phyloP scores from a whole-genome alignment of 345 rosid species.

The Brassica rapa region DNA sequence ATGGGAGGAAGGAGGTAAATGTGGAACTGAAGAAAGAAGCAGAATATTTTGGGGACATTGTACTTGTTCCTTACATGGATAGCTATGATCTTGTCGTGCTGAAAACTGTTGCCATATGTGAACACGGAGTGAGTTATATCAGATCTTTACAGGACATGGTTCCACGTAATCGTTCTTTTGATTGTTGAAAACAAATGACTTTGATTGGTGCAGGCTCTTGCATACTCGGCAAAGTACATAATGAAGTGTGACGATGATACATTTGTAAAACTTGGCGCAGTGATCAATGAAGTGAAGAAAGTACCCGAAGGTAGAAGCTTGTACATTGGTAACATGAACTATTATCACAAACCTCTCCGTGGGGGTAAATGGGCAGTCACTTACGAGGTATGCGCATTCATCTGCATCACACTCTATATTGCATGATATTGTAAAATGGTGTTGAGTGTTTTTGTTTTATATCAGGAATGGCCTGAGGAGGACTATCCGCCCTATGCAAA shows the following conservation, averaged over 20 bases:
- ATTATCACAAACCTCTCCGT: conserved; percentile 83
- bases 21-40: conserved; percentile 92
- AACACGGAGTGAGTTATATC: conserved; percentile 74
- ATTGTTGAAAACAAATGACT: conserved; percentile 14
- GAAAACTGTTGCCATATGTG: conserved; percentile 94
- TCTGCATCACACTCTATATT: conserved; percentile 12
- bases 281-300: conserved; percentile 63
- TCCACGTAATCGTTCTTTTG: conserved; percentile 9
- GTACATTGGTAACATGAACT: conserved; percentile 87
- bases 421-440: neutral
- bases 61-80: conserved; percentile 90
- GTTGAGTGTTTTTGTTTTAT: conserved; percentile 6
- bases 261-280: conserved; percentile 75
- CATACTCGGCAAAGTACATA: conserved; percentile 60
- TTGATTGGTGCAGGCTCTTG: conserved; percentile 55
- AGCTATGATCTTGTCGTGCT: conserved; percentile 93
- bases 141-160: conserved; percentile 11
- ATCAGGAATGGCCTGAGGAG: conserved; percentile 98
- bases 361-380: conserved; percentile 97
- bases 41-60: conserved; percentile 85
- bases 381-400: conserved; percentile 60
- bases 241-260: conserved; percentile 98
- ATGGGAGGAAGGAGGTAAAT: conserved; percentile 88
- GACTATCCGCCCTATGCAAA: conserved; percentile 96
- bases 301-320: conserved; percentile 63